Conservation (phyloP, 257 asterid species). For the Solanum etuberosum region DNA sequence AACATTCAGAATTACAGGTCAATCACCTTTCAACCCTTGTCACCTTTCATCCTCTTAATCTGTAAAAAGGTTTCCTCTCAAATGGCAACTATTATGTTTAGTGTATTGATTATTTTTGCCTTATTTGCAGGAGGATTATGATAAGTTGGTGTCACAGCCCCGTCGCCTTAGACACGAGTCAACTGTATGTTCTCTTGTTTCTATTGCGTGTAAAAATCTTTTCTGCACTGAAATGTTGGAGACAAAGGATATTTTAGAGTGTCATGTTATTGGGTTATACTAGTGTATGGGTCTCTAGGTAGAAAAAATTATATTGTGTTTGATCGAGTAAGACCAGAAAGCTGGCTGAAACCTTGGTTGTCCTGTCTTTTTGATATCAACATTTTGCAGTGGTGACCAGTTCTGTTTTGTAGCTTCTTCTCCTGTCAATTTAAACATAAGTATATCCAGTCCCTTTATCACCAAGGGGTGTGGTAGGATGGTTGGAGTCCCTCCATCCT, state of each 20-base stretch:
- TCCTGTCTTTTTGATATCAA: background rate
- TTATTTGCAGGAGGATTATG: constrained; percentile 60
- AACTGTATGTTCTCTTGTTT: constrained; percentile 50
- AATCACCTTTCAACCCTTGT: background rate
- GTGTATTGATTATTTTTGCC: background rate
- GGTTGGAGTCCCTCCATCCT: background rate
- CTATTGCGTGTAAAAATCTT: background rate
- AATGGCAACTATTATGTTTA: background rate
- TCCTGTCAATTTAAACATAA: background rate
- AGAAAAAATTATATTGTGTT: background rate
- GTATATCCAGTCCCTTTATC: background rate
- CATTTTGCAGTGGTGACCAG: background rate
- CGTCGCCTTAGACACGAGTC: constrained; percentile 79
- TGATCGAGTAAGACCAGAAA: background rate
- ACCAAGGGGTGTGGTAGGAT: background rate
- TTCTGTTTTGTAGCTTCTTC: background rate
- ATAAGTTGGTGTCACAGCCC: constrained; percentile 63
- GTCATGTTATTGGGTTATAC: background rate
- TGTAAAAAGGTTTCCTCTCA: background rate
- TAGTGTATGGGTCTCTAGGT: background rate
- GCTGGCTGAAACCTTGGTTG: background rate
- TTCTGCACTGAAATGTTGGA: background rate
- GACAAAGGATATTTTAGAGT: background rate
- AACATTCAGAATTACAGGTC: background rate
- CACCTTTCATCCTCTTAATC: background rate